A percentile compares a stretch with the other conserved stretches of the same genome.
Conservation (phyloP, 2,329 filamentous ascomycete species). For the Aspergillus hiratsukae region DNA sequence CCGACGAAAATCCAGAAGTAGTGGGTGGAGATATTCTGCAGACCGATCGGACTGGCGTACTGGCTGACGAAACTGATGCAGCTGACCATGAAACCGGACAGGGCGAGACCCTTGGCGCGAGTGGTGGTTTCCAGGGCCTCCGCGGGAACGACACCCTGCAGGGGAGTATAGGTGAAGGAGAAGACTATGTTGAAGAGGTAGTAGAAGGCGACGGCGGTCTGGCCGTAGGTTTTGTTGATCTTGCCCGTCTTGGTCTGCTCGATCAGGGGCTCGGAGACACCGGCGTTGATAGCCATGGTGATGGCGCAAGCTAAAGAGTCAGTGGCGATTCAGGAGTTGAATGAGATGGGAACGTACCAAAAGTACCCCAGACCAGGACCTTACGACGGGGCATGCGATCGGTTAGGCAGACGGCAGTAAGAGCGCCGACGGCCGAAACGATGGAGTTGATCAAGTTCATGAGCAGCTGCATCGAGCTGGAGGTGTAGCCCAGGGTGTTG, state of each 20-base stretch:
- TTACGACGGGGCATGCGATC: constrained; percentile 47
- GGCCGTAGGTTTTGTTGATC: constrained; percentile 36
- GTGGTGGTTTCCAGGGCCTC: constrained; percentile 48
- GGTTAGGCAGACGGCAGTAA: constrained; percentile 41
- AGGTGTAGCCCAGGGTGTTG: constrained; percentile 24
- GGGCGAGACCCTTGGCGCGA: constrained; percentile 46
- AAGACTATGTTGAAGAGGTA: constrained; percentile 50
- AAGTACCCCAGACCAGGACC: constrained; percentile 44
- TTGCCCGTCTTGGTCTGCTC: constrained; percentile 14
- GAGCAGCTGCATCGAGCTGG: constrained; percentile 36
- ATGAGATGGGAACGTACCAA: constrained; percentile 18
- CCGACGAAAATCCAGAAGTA: constrained; percentile 46
- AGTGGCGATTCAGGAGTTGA: background rate
- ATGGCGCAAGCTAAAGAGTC: constrained; percentile 31
- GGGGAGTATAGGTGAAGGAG: constrained; percentile 49
- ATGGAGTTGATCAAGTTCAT: constrained; percentile 48
- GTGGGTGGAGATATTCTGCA: constrained; percentile 38
- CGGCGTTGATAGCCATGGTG: constrained; percentile 45
- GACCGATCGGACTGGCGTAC: constrained; percentile 46
- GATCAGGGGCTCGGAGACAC: constrained; percentile 38
- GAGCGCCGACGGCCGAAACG: constrained; percentile 44
- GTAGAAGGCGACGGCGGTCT: constrained; percentile 46
- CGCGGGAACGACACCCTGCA: constrained; percentile 46
- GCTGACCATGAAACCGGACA: constrained; percentile 44
- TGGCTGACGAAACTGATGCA: constrained; percentile 48